Evolutionary conservation across 441 rosid species (phyloP), one percentile per base, ranked within the genome.

Genomic region (Euphorbia neoarborescens): DNA sequence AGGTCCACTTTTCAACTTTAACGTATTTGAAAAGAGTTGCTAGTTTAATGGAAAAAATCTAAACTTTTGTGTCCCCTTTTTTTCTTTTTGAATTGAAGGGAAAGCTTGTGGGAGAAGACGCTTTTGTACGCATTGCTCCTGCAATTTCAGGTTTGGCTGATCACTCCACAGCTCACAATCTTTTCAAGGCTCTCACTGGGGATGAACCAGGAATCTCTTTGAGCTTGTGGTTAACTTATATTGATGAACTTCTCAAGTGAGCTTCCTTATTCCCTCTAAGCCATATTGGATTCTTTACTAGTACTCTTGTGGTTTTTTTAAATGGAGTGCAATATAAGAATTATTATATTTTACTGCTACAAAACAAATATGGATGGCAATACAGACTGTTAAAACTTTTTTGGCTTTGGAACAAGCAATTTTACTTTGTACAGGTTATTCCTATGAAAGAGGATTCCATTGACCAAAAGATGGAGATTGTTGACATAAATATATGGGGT

Each of bases 131-230:
- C 67, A 90, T 94, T 63, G 86, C 96, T 79, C 91, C 99, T 63
- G 91, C 97, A 63, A 30, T 94, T 72, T 81, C 97, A 62, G 99
- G 96, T 63, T 83, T 91, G 70, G 97, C 99, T 77, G 97, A 94
- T 85, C 86, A 76, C 70, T 81, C 86, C 56, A 94, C 97, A 73
- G 97, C 82, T 56, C 91, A 91, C 80, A 90, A 84, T 78, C 92
- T 94, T 73, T 94, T 87, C 82, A 82, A 84, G 87, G 90, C 90
- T 46, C 96, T 94, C 76, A 86, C 85, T 76, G 86, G 86, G 71
- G 82, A 79, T 78, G 81, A 81, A 65, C 76, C 77, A 66, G 97
- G 96, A 77, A 79, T 94, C 78, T 89, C 97, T 51, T 78, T 91
- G 83, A 81, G 80, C 76, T 70, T 80, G 73, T 94, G 96, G 99